Conservation (phyloP, 345 rosid species). For the Clarkia xantiana region DNA sequence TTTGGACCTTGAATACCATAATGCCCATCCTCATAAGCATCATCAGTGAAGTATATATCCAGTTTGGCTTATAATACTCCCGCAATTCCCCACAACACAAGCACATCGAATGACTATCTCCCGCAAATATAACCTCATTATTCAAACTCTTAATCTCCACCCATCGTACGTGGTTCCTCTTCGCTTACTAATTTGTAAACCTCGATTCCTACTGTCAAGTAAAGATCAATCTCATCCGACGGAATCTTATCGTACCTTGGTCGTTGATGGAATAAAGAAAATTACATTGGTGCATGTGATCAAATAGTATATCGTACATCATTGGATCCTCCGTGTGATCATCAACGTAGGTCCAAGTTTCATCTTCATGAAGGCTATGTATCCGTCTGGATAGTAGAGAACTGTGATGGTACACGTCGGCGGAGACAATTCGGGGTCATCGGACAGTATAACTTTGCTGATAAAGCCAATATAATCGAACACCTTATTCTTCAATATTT, state of each 20-base stretch:
- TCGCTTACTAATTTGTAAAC: neutral
- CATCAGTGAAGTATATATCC: neutral
- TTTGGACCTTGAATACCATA: neutral
- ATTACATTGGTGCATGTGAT: too few relatives aligned
- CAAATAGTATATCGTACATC: neutral
- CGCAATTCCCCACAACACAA: neutral
- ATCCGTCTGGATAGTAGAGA: neutral
- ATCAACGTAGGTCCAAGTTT: neutral
- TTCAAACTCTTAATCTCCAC: accelerated
- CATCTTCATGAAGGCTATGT: conserved; percentile 2
- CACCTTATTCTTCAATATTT: too few relatives aligned
- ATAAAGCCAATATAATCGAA: neutral
- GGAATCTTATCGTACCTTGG: neutral
- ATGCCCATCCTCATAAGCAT: neutral
- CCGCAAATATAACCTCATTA: neutral
- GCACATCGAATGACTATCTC: neutral
- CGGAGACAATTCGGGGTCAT: neutral
- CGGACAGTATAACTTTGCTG: neutral
- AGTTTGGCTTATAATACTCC: neutral
- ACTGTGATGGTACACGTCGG: neutral
- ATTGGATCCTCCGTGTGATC: neutral
- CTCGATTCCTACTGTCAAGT: neutral
- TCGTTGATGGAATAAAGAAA: neutral
- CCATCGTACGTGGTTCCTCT: neutral
- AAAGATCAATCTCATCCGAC: neutral